Evolutionary conservation across 116 monocot genomes (phyloP).

Genomic region (Cymodocea nodosa): DNA sequence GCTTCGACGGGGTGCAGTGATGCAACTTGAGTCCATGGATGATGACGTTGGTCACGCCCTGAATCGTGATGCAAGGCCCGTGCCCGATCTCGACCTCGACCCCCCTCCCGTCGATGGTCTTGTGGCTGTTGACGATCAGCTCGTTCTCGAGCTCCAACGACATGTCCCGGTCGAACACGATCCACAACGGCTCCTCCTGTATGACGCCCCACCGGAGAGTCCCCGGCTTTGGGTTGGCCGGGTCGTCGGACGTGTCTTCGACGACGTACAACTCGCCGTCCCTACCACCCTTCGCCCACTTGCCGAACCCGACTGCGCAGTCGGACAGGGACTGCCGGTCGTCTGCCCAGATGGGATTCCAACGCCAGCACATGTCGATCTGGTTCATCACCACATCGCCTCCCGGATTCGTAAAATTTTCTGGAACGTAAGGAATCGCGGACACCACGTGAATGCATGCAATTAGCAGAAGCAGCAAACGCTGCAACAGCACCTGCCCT

Average conservation of each 20-base stretch:
- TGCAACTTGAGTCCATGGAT: slow-evolving; percentile 34
- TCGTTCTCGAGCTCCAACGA: slow-evolving; percentile 28
- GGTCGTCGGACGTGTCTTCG: slow-evolving; percentile 8
- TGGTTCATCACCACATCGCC: slow-evolving; percentile 21
- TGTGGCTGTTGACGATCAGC: slow-evolving; percentile 44
- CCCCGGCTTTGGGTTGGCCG: slow-evolving; percentile 2
- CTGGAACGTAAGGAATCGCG: background rate
- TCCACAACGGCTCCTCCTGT: slow-evolving; percentile 32
- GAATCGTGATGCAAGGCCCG: slow-evolving; percentile 43
- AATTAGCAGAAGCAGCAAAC: background rate
- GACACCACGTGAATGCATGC: background rate
- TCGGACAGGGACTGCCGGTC: slow-evolving; percentile 38
- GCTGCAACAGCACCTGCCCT: background rate
- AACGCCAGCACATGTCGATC: slow-evolving; percentile 58
- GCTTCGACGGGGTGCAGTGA: slow-evolving; percentile 15
- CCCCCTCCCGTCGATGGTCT: slow-evolving; percentile 53
- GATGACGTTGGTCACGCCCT: slow-evolving; percentile 32
- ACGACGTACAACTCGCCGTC: slow-evolving; percentile 12
- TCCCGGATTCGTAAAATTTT: background rate
- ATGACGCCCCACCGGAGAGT: slow-evolving; percentile 23
- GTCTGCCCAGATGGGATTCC: slow-evolving; percentile 12
- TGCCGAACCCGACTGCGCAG: slow-evolving; percentile 22
- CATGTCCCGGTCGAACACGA: slow-evolving; percentile 33
- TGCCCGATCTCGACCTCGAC: slow-evolving; percentile 24
- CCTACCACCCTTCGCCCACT: slow-evolving; percentile 3